Conservation (phyloP, 1,284 basidiomycete species). For the Cystobasidium slooffiae region DNA sequence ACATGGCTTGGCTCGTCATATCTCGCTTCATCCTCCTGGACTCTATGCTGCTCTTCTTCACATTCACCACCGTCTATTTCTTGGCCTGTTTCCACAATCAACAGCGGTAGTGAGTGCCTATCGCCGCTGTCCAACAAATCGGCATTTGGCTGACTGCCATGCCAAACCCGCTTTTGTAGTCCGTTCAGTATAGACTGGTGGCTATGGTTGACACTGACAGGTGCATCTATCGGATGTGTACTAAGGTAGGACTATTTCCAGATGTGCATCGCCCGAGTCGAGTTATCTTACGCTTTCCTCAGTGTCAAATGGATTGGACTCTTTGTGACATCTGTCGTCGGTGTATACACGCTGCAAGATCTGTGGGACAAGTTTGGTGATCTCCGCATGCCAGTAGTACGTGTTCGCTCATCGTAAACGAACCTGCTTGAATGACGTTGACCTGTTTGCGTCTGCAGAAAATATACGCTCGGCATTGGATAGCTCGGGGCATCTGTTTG, state of each 20-base stretch:
- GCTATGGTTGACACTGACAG: conserved; percentile 89
- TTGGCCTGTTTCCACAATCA: conserved; percentile 96
- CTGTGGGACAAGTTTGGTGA: conserved; percentile 99
- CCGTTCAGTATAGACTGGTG: conserved; percentile 96
- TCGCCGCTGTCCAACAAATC: neutral
- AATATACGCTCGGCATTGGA: conserved; percentile 90
- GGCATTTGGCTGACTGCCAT: neutral
- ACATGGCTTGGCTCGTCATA: conserved; percentile 94
- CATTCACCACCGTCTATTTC: conserved; percentile 93
- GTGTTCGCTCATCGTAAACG: conserved; percentile 54
- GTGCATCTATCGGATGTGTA: conserved; percentile 92
- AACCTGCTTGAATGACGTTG: no score
- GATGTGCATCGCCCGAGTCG: neutral
- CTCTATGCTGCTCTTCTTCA: conserved; percentile 98
- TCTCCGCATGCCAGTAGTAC: conserved; percentile 82
- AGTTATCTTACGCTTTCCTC: neutral
- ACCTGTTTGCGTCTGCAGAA: conserved; percentile 56
- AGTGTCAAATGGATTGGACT: conserved; percentile 97
- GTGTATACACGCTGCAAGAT: conserved; percentile 95
- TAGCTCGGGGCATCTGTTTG: conserved; percentile 79
- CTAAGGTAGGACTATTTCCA: conserved; percentile 65
- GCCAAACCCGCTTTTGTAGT: conserved; percentile 59
- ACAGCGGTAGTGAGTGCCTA: conserved; percentile 73
- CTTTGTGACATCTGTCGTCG: conserved; percentile 91
- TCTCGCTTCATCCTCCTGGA: conserved; percentile 97